These are phyloP conservation scores for Ganoderma lucidum DNA, from an alignment of 1,284 basidiomycete genomes.

Conservation along the genomic window DNA sequence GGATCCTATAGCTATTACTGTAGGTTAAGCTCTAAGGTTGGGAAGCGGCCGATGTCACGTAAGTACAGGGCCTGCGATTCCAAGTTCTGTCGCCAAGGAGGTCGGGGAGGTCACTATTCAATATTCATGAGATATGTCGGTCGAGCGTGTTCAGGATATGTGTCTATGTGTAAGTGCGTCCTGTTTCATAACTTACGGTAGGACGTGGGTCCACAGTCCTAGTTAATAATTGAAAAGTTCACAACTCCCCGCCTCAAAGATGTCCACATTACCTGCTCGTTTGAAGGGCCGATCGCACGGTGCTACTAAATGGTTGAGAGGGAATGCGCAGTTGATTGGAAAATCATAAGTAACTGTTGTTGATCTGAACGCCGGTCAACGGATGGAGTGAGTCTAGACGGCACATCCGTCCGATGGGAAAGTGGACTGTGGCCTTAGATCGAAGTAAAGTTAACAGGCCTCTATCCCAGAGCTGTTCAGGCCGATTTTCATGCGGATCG, in stretches of 20 bases:
- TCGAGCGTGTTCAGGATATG: neutral
- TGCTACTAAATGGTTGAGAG: neutral
- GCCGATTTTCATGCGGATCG: neutral
- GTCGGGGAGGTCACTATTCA: neutral
- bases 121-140: neutral
- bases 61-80: neutral
- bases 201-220: neutral
- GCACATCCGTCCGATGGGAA: slow-evolving; percentile 1
- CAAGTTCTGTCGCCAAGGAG: neutral
- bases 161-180: neutral
- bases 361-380: neutral
- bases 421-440: neutral
- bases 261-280: neutral
- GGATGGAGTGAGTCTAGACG: neutral
- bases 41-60: too few species aligned
- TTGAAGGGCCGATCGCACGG: neutral
- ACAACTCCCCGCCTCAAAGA: neutral
- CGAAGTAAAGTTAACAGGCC: neutral
- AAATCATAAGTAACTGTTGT: neutral
- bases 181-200: neutral
- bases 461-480: neutral
- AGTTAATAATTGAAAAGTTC: neutral
- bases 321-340: slow-evolving; percentile 1
- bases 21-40: too few species aligned
- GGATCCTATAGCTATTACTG: too few species aligned